Evolutionary conservation across 371 early-diverging fungal genomes (phyloP).

Genomic region (Mortierella sp.): DNA sequence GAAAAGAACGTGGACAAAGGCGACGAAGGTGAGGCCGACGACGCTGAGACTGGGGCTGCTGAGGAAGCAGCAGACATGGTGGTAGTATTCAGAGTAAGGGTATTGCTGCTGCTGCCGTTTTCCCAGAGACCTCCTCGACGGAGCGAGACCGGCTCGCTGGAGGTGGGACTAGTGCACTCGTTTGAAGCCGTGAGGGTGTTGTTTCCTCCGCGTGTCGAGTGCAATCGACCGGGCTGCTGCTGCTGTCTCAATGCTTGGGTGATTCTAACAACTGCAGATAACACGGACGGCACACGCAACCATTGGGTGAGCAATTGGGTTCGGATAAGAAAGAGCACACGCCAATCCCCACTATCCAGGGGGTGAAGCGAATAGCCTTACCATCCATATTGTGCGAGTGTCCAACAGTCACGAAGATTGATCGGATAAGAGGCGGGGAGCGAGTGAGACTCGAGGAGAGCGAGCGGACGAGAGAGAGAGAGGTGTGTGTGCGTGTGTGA

Average conservation of each 20-base stretch:
- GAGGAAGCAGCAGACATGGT: constrained; percentile 3
- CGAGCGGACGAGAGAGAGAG: constrained; percentile 1
- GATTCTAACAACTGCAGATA: constrained; percentile 37
- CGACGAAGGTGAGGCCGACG: constrained; percentile 3
- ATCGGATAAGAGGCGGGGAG: not conserved
- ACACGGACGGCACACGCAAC: not conserved
- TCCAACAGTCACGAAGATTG: constrained; percentile 24
- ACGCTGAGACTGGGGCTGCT: constrained; percentile 1
- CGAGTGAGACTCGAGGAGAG: not conserved
- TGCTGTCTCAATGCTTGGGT: constrained; percentile 49
- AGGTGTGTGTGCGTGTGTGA: too few relatives aligned
- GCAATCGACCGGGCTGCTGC: constrained; percentile 26
- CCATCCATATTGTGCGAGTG: constrained; percentile 51
- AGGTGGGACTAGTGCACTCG: not conserved
- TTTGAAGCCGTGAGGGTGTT: not conserved
- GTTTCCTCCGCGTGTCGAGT: constrained; percentile 22
- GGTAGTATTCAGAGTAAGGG: not conserved
- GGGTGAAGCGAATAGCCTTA: constrained; percentile 12
- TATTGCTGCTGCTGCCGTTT: constrained; percentile 13
- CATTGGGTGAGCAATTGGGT: too few relatives aligned
- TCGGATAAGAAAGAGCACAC: not conserved
- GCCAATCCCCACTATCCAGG: too few relatives aligned
- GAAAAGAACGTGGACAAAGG: constrained; percentile 27
- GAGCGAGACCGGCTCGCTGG: constrained; percentile 5
- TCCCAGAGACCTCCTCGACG: constrained; percentile 16